Percentiles rank a stretch among this genome's conserved stretches.
These are phyloP conservation scores for Saccharomycopsis microspora DNA, from an alignment of 805 yeast species.

Conservation along the genomic window DNA sequence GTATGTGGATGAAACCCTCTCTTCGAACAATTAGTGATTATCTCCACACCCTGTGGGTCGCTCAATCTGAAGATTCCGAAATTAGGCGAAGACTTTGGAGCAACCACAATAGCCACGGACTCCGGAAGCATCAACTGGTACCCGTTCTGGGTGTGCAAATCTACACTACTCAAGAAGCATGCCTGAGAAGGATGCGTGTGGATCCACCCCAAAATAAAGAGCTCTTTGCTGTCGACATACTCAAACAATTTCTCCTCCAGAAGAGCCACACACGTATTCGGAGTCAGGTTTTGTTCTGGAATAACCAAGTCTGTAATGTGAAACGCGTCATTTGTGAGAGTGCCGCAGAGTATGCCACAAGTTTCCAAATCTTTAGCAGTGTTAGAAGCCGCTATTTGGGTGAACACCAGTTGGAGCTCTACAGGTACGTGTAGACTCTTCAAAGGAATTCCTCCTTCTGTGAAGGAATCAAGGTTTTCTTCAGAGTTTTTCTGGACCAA, in stretches of 20 bases:
- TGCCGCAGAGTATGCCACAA: conserved; percentile 58
- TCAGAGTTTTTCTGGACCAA: neutral
- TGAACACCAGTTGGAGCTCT: conserved; percentile 30
- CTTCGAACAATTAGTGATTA: conserved; percentile 37
- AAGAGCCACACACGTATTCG: conserved; percentile 50
- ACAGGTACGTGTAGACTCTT: conserved; percentile 41
- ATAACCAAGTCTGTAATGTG: conserved; percentile 50
- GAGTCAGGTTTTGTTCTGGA: conserved; percentile 52
- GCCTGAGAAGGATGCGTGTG: conserved; percentile 68
- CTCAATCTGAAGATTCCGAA: conserved; percentile 51
- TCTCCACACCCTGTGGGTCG: conserved; percentile 53
- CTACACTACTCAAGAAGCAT: conserved; percentile 58
- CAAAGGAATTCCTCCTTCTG: conserved; percentile 47
- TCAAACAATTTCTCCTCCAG: conserved; percentile 50
- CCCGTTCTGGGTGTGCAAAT: conserved; percentile 55
- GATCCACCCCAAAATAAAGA: conserved; percentile 64
- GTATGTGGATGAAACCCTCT: conserved; percentile 54
- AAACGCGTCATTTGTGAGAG: conserved; percentile 47
- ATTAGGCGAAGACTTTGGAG: conserved; percentile 38
- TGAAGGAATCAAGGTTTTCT: conserved; percentile 23
- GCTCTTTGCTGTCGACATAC: conserved; percentile 40
- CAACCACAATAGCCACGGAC: conserved; percentile 56
- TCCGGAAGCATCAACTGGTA: conserved; percentile 64
- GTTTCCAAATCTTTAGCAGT: conserved; percentile 45
- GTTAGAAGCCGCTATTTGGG: conserved; percentile 35